Evolutionary conservation across 1,284 basidiomycete genomes (phyloP), one percentile per base, ranked within the genome.

Genomic region (Coniferiporia sulphurascens): DNA sequence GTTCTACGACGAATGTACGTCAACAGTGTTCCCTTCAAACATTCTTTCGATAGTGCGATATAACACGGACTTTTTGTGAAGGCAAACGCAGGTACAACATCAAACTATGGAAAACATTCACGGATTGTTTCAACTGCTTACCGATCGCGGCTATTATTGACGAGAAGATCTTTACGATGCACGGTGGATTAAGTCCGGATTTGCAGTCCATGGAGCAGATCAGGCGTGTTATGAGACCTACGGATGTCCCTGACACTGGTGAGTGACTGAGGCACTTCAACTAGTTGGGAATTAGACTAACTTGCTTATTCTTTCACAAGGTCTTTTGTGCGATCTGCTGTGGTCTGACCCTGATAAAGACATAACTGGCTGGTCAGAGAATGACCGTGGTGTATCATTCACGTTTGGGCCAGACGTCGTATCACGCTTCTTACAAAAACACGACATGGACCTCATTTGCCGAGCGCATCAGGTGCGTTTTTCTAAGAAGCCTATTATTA

Each of bases 331-430:
- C 73, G 96, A 99, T 75, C 81, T 99, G 61, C 79, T 99, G 67
- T 99, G 96, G 96, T 98, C 96, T 61, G 96, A 99, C 78, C 96
- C 96, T 48, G 96, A 98, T 81, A 98, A 99, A 77, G 96, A 98
- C 71, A 98, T 98, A 69, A 96, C 95, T 32, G 96, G 95, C 9
- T 99, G 96, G 96, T 95, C 93, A 72, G 96, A 99, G 79, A 99
- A 99, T 73, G 96, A 99, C 74, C 86, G 96, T 72, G 96, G 96
- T 66, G 96, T 99, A 53, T 98, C 94, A 50, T 96, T 95, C 74
- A 95, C 92, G n/a, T 99, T 98, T 74, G 96, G 96, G 9, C 95
- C 95, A 36, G 95, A 98, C 71, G 96, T 99, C 48, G 95, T 99
- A 55, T 95, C 94, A 62, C 83, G 95, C 68, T 99, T 99, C 84